Evolutionary conservation across 257 asterid species (phyloP).

Genomic region (Plectranthus barbatus): DNA sequence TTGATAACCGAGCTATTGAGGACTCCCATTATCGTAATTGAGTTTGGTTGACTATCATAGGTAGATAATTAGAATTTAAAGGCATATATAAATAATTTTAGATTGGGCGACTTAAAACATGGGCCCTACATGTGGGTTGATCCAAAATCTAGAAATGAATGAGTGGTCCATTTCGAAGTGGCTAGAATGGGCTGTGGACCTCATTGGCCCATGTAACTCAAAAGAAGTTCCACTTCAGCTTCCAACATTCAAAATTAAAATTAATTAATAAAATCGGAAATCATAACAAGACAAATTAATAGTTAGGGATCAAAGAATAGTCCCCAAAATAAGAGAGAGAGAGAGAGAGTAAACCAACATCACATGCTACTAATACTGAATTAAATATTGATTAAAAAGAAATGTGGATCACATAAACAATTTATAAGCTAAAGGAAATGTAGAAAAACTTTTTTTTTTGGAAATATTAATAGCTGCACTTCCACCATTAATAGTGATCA

Average conservation of each 20-base stretch:
- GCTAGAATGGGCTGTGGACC: constrained; percentile 24
- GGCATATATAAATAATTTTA: too few species aligned
- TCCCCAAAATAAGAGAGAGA: too few species aligned
- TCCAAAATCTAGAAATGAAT: background rate
- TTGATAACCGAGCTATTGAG: too few species aligned
- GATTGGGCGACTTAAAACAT: background rate
- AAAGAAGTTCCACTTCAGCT: background rate
- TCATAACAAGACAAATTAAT: too few species aligned
- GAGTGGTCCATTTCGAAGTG: constrained; percentile 18
- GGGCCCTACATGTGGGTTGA: constrained; percentile 3
- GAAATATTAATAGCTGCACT: constrained; percentile 11
- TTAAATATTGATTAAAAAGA: background rate
- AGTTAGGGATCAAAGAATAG: too few species aligned
- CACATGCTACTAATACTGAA: too few species aligned
- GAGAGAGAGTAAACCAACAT: too few species aligned
- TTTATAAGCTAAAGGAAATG: background rate
- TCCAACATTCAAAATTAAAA: too few species aligned
- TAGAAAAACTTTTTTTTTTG: background rate
- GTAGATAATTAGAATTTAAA: too few species aligned
- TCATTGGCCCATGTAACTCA: constrained; percentile 15
- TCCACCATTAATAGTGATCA: constrained; percentile 7
- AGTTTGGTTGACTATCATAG: too few species aligned
- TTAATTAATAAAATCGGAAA: too few species aligned
- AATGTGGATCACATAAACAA: background rate
- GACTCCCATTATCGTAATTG: too few species aligned